Conservation (phyloP, 2,329 filamentous ascomycete genomes). For the Cephalotrichum gorgonifer region DNA sequence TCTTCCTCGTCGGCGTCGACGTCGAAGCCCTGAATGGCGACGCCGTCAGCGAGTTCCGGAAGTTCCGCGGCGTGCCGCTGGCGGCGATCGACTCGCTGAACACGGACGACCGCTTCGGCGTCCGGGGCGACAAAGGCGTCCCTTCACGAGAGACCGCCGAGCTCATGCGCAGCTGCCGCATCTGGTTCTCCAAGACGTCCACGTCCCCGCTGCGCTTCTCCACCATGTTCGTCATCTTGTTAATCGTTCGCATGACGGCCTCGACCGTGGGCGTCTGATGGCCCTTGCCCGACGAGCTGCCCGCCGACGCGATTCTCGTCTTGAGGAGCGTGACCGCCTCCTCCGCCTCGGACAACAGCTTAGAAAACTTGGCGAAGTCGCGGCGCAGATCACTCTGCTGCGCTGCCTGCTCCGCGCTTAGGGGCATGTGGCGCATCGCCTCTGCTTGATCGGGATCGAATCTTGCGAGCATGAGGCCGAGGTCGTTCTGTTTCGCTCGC, state of each 20-base stretch:
- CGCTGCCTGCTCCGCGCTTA: constrained; percentile 74
- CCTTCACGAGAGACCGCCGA: constrained; percentile 29
- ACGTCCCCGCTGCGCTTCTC: constrained; percentile 87
- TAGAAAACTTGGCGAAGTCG: constrained; percentile 64
- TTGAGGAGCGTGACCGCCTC: constrained; percentile 70
- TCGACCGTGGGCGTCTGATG: constrained; percentile 71
- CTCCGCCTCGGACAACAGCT: constrained; percentile 67
- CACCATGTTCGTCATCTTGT: constrained; percentile 85
- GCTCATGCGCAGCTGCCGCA: constrained; percentile 58
- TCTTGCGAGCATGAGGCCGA: constrained; percentile 62
- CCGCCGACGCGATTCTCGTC: constrained; percentile 58
- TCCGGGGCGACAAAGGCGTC: constrained; percentile 23
- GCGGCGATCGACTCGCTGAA: constrained; percentile 29
- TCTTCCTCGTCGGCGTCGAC: constrained; percentile 44
- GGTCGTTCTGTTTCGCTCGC: constrained; percentile 64
- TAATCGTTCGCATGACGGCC: constrained; percentile 81
- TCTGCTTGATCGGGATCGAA: constrained; percentile 58
- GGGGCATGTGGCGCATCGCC: constrained; percentile 56
- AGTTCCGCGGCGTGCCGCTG: constrained; percentile 21
- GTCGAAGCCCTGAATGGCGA: constrained; percentile 20
- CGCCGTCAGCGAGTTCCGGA: constrained; percentile 22
- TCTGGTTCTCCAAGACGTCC: constrained; percentile 77
- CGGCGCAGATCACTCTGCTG: constrained; percentile 77
- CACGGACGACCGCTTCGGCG: constrained; percentile 23
- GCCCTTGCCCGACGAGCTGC: constrained; percentile 34